Percentiles rank a stretch among this genome's conserved stretches.
phyloP scores from a whole-genome alignment of 768 basidiomycete genomes.

The Rhodotorula babjevae region DNA sequence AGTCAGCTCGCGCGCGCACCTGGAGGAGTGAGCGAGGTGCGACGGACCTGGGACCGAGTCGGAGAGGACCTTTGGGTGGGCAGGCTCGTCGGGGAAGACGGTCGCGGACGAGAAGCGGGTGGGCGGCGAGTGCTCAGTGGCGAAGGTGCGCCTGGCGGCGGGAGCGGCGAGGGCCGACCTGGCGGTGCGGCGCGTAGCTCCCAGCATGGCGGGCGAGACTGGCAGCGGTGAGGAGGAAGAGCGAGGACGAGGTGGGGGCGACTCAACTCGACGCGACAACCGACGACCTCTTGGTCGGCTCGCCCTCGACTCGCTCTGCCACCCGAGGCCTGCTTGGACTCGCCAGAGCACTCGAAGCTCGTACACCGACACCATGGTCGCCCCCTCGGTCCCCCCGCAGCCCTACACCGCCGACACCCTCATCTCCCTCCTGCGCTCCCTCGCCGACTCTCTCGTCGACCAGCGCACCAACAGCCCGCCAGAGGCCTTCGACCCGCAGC shows the following conservation, averaged over 20 bases:
- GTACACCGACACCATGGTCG: neutral
- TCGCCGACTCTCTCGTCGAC: slow-evolving; percentile 2
- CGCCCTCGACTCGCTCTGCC: neutral
- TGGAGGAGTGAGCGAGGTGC: no score
- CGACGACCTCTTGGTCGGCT: neutral
- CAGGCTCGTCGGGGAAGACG: slow-evolving; percentile 15
- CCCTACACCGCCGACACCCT: neutral
- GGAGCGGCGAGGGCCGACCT: neutral
- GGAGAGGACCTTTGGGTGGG: slow-evolving; percentile 4
- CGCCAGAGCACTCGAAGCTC: neutral
- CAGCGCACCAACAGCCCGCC: neutral
- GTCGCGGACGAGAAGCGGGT: slow-evolving; percentile 11
- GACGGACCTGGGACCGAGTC: slow-evolving; percentile 2
- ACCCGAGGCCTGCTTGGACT: neutral
- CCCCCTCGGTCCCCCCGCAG: neutral
- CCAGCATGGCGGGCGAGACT: neutral
- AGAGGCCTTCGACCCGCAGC: slow-evolving; percentile 15
- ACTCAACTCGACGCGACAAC: no score
- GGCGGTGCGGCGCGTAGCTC: neutral
- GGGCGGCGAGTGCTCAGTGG: neutral
- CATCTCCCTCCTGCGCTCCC: slow-evolving; percentile 3
- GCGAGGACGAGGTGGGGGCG: neutral
- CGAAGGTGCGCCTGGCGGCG: neutral
- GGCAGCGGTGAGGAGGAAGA: neutral
- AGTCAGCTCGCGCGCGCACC: no score